Conservation (phyloP, 192 early-diverging fungal genomes). For the Entophlyctis helioformis region DNA sequence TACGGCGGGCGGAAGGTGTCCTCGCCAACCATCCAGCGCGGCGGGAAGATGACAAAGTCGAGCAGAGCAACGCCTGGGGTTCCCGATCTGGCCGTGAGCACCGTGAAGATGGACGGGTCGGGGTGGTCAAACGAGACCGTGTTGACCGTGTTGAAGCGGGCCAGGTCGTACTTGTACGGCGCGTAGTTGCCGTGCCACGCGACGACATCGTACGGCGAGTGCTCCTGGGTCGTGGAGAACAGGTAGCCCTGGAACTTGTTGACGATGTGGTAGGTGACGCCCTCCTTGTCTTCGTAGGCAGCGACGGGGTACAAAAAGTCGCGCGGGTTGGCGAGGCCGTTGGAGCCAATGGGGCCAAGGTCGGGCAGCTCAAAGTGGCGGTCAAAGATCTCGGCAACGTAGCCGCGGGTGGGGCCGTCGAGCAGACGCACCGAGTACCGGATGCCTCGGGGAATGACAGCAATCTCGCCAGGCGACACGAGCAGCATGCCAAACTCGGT, state of each 20-base stretch:
- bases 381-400: slow-evolving; percentile 80
- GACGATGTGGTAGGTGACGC: slow-evolving; percentile 47
- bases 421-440: slow-evolving; percentile 68
- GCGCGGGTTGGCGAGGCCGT: slow-evolving; percentile 88
- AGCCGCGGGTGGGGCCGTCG: slow-evolving; percentile 78
- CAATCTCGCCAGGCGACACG: slow-evolving; percentile 82
- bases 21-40: slow-evolving; percentile 84
- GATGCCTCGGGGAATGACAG: slow-evolving; percentile 84
- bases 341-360: slow-evolving; percentile 89
- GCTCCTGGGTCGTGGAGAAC: slow-evolving; percentile 44
- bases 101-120: slow-evolving; percentile 96
- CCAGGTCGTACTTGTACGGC: slow-evolving; percentile 87
- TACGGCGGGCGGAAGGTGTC: slow-evolving; percentile 87
- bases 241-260: slow-evolving; percentile 78
- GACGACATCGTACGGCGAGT: slow-evolving; percentile 91
- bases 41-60: slow-evolving; percentile 96
- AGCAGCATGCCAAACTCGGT: slow-evolving; percentile 83
- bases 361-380: slow-evolving; percentile 91
- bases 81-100: slow-evolving; percentile 79
- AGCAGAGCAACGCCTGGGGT: slow-evolving; percentile 75
- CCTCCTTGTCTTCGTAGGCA: slow-evolving; percentile 54
- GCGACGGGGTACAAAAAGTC: slow-evolving; percentile 87
- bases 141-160: slow-evolving; percentile 70
- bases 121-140: slow-evolving; percentile 86
- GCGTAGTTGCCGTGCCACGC: slow-evolving; percentile 98